These are phyloP conservation scores for Skeletonema grethae DNA, from an alignment of 108 stramenopile genomes.

Conservation along the genomic window DNA sequence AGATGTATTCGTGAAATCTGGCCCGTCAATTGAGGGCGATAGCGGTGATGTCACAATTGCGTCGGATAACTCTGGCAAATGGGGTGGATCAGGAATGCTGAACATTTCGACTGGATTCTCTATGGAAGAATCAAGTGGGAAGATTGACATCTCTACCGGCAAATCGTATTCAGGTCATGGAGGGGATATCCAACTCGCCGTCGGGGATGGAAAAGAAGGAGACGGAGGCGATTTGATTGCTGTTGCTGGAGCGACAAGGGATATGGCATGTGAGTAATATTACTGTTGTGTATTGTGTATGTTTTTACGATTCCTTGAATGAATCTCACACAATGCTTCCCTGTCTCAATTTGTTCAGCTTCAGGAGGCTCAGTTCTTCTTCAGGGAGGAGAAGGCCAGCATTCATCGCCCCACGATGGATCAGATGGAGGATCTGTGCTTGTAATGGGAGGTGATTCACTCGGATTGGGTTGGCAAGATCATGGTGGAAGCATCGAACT, in stretches of 20 bases:
- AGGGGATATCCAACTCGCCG: conserved; percentile 4
- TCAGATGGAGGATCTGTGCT: conserved; percentile 22
- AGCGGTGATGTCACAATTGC: conserved; percentile 16
- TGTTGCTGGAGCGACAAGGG: neutral
- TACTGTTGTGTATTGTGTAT: neutral
- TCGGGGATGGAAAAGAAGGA: neutral
- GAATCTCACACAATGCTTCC: conserved; percentile 1
- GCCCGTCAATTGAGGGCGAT: conserved; percentile 10
- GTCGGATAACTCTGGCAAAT: conserved; percentile 5
- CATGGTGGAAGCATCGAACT: conserved; percentile 21
- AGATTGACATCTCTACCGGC: conserved; percentile 3
- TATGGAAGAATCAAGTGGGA: conserved; percentile 9
- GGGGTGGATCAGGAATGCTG: conserved; percentile 14
- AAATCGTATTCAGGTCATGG: neutral
- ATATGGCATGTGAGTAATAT: conserved; percentile 4
- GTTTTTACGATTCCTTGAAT: neutral
- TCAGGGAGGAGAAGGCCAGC: conserved; percentile 20
- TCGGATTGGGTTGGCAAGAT: conserved; percentile 12
- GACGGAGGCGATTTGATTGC: conserved; percentile 3
- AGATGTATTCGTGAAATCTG: conserved; percentile 14
- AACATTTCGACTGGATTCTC: conserved; percentile 21
- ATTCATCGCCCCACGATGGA: conserved; percentile 9
- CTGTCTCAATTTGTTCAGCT: neutral
- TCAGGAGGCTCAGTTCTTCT: conserved; percentile 10
- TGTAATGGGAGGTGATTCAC: conserved; percentile 14